Conservation (phyloP, 495 filamentous ascomycete species). For the Usnea hakonensis region DNA sequence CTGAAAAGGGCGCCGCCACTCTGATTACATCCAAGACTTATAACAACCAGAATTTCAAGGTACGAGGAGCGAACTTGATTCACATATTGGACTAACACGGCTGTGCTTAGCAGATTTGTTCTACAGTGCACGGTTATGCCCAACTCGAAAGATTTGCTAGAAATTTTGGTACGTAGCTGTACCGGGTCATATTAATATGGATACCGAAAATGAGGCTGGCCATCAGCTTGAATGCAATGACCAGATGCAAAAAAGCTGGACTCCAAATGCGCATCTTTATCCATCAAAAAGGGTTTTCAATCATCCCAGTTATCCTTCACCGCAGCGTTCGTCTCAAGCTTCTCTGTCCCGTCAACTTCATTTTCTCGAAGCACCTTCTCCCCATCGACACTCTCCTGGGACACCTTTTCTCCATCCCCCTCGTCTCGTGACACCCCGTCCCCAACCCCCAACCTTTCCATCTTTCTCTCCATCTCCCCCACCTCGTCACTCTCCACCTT, state of each 20-base stretch:
- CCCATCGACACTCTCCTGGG: background rate
- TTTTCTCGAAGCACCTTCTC: background rate
- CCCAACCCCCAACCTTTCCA: background rate
- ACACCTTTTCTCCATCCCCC: background rate
- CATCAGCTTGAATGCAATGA: background rate
- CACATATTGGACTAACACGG: background rate
- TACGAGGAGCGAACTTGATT: background rate
- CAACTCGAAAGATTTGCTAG: background rate
- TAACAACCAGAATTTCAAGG: background rate
- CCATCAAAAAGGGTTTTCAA: background rate
- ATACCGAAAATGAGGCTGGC: background rate
- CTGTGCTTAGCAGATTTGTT: background rate
- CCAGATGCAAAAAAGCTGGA: background rate
- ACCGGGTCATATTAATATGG: background rate
- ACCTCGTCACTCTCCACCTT: slow-evolving; percentile 4
- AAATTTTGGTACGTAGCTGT: background rate
- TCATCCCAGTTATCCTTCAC: slow-evolving; percentile 21
- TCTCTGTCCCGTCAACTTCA: background rate
- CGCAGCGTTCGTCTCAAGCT: background rate
- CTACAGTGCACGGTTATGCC: background rate
- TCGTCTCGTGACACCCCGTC: too few species aligned
- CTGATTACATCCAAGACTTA: background rate
- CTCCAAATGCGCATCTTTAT: background rate
- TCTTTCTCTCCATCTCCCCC: slow-evolving; percentile 3
- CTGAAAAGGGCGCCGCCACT: too few species aligned